These are phyloP conservation scores for Aspergillus sp. DNA, from an alignment of 2,329 filamentous ascomycete genomes.

Conservation along the genomic window DNA sequence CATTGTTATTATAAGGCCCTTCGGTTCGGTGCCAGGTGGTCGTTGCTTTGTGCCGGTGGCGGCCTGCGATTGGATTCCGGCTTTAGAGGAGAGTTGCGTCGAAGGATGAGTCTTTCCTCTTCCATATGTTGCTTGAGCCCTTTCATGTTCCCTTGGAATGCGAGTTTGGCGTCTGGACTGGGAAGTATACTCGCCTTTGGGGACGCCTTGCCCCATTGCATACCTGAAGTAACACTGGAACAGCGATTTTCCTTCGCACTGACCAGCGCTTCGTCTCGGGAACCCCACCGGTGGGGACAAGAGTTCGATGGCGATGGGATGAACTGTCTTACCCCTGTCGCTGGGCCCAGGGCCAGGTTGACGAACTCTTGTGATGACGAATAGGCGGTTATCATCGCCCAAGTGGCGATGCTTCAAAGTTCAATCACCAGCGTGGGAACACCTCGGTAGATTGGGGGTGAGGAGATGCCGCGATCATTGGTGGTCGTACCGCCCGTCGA, in stretches of 20 bases:
- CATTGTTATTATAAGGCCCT: too few species aligned
- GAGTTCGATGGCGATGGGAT: slow-evolving; percentile 5
- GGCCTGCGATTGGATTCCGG: too few species aligned
- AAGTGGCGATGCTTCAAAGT: neutral
- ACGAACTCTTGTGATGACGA: neutral
- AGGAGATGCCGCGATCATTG: neutral
- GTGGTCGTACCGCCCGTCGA: too few species aligned
- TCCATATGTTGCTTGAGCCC: too few species aligned
- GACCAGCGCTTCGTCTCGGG: slow-evolving; percentile 13
- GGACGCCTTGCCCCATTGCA: too few species aligned
- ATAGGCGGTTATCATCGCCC: neutral
- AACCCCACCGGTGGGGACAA: slow-evolving; percentile 15
- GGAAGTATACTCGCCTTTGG: neutral
- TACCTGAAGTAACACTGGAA: neutral
- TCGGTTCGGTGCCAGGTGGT: too few species aligned
- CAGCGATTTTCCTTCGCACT: slow-evolving; percentile 10
- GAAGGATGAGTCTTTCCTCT: too few species aligned
- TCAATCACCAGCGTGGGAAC: too few species aligned
- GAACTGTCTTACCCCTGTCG: slow-evolving; percentile 12
- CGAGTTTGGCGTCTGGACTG: neutral
- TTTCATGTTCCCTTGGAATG: too few species aligned
- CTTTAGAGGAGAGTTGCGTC: too few species aligned
- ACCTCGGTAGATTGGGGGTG: too few species aligned
- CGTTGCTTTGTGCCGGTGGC: too few species aligned
- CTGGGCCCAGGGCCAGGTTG: neutral